A percentile compares a stretch with the other conserved stretches of the same genome.
phyloP scores from a whole-genome alignment of 306 rosid species.

The Gleditsia sinensis region DNA sequence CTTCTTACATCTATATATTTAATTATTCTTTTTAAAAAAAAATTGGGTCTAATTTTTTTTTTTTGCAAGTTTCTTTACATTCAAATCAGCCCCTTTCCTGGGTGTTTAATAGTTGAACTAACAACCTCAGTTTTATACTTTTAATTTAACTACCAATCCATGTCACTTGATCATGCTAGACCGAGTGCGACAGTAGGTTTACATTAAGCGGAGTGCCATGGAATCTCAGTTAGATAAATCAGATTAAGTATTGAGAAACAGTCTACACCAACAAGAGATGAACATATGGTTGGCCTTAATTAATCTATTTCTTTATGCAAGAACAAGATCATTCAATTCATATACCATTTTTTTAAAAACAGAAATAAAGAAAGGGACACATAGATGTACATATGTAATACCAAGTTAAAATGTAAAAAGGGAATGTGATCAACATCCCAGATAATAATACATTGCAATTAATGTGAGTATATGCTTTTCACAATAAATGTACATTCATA shows the following conservation, averaged over 20 bases:
- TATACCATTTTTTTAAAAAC: background rate
- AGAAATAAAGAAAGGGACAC: background rate
- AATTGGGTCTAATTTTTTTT: too few relatives aligned
- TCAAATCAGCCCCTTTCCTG: too few relatives aligned
- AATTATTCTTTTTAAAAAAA: too few relatives aligned
- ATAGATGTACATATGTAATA: background rate
- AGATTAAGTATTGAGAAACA: background rate
- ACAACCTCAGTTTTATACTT: too few relatives aligned
- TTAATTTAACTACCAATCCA: too few relatives aligned
- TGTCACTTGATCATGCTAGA: too few relatives aligned
- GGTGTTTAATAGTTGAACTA: too few relatives aligned
- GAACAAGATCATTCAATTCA: background rate
- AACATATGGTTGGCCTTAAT: background rate
- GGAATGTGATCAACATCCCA: slow-evolving; percentile 27
- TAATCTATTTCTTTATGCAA: background rate
- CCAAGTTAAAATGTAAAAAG: slow-evolving; percentile 27
- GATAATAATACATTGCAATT: slow-evolving; percentile 21
- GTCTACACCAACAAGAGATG: background rate
- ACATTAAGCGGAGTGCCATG: too few relatives aligned
- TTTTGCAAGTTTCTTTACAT: too few relatives aligned
- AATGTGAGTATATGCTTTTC: background rate
- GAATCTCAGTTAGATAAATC: too few relatives aligned
- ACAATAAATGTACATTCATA: slow-evolving; percentile 4
- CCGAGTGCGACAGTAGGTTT: too few relatives aligned
- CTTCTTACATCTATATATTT: too few relatives aligned